These are phyloP conservation scores for Ajuga reptans DNA, from an alignment of 305 asterid genomes.

Conservation along the genomic window DNA sequence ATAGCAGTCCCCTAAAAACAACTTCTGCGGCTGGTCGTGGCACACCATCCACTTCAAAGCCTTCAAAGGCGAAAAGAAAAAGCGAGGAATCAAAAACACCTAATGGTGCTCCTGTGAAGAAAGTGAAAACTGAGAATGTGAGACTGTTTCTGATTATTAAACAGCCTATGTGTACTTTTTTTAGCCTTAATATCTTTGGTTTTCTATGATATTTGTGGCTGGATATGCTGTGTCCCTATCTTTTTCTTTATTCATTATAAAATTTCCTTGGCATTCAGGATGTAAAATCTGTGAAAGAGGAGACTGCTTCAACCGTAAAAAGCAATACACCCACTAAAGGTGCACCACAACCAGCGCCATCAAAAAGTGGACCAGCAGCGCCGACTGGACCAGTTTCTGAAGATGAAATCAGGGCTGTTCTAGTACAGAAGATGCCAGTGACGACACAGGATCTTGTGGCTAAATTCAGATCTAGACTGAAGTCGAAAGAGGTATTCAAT, in stretches of 20 bases:
- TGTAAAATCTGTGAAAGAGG: conserved; percentile 53
- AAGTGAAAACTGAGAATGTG: conserved; percentile 80
- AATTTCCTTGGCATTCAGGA: conserved; percentile 40
- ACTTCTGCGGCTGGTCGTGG: conserved; percentile 57
- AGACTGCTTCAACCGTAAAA: conserved; percentile 42
- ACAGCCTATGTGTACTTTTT: neutral
- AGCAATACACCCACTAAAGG: conserved; percentile 42
- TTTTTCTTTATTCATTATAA: neutral
- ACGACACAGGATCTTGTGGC: conserved; percentile 92
- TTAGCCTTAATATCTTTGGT: neutral
- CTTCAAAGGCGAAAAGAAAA: conserved; percentile 76
- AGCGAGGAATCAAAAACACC: conserved; percentile 60
- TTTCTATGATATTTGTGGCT: neutral
- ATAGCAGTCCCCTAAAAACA: conserved; percentile 53
- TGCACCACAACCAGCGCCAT: conserved; percentile 37
- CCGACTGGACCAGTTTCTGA: conserved; percentile 76
- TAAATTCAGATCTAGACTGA: conserved; percentile 78
- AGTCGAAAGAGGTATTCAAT: conserved; percentile 59
- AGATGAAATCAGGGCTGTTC: conserved; percentile 82
- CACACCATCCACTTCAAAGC: conserved; percentile 60
- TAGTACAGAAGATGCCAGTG: conserved; percentile 55
- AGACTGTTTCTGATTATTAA: conserved; percentile 14
- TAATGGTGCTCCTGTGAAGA: conserved; percentile 62
- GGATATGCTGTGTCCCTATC: neutral
- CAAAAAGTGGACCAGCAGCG: conserved; percentile 41